Evolutionary conservation across 2,329 filamentous ascomycete species (phyloP).

Genomic region (Samsoniella hepiali): DNA sequence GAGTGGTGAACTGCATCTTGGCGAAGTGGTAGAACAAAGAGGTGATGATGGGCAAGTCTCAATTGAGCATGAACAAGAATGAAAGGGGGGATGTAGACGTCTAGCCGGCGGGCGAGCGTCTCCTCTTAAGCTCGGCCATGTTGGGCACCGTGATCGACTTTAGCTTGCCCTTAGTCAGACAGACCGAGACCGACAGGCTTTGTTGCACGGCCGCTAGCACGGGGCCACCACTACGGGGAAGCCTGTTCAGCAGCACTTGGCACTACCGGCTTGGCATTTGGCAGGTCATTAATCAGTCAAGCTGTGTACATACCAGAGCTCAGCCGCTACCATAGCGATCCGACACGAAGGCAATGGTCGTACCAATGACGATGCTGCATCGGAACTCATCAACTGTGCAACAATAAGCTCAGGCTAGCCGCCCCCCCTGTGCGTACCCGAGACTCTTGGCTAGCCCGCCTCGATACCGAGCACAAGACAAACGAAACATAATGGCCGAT

Average conservation of each 20-base stretch:
- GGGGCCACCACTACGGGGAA: neutral
- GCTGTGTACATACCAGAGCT: neutral
- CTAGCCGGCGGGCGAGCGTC: neutral
- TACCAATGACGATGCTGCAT: neutral
- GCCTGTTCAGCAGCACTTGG: neutral
- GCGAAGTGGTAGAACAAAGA: neutral
- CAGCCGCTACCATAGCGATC: neutral
- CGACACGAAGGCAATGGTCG: neutral
- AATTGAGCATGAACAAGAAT: neutral
- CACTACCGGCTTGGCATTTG: neutral
- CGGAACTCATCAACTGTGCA: neutral
- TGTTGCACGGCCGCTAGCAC: neutral
- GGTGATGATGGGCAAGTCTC: neutral
- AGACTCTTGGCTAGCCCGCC: neutral
- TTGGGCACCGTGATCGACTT: neutral
- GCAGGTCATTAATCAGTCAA: neutral
- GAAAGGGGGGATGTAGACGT: neutral
- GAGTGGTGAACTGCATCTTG: slow-evolving; percentile 19
- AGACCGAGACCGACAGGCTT: neutral
- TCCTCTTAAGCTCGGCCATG: slow-evolving; percentile 3
- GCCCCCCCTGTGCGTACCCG: neutral
- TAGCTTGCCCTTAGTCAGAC: slow-evolving; percentile 8
- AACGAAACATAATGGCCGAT: neutral
- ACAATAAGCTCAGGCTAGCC: no score
- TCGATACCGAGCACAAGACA: neutral